These are phyloP conservation scores for Oldenlandia corymbosa DNA, from an alignment of 257 asterid genomes.

Conservation along the genomic window DNA sequence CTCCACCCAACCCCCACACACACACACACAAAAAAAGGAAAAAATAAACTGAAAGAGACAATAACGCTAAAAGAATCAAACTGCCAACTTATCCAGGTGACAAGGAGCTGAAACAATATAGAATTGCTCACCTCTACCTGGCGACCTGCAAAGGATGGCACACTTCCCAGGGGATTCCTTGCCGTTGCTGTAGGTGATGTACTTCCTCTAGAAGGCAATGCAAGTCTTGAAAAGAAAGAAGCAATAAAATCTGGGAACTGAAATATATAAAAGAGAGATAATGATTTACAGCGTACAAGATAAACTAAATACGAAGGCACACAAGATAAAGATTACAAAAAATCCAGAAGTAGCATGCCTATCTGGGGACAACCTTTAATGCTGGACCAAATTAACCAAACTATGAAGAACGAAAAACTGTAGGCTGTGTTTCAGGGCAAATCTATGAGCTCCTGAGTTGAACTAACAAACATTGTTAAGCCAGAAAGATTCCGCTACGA, in stretches of 20 bases:
- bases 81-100: neutral
- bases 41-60: too few species aligned
- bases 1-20: too few species aligned
- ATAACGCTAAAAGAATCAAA: too few species aligned
- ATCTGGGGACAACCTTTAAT: neutral
- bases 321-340: neutral
- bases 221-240: constrained; percentile 69
- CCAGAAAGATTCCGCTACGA: neutral
- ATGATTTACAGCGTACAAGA: constrained; percentile 16
- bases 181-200: constrained; percentile 54
- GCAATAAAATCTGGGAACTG: constrained; percentile 86
- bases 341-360: neutral
- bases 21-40: too few species aligned
- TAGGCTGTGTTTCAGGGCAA: too few species aligned
- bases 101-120: neutral
- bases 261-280: constrained; percentile 10
- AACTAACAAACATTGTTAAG: neutral
- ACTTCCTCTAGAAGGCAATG: constrained; percentile 62
- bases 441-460: too few species aligned
- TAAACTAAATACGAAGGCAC: neutral
- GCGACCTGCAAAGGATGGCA: constrained; percentile 47
- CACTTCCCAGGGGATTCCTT: constrained; percentile 56
- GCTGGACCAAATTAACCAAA: neutral
- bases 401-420: neutral
- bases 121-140: constrained; percentile 48